Evolutionary conservation across 306 rosid species (phyloP), one percentile per base, ranked within the genome.

Genomic region (Coriaria nepalensis): DNA sequence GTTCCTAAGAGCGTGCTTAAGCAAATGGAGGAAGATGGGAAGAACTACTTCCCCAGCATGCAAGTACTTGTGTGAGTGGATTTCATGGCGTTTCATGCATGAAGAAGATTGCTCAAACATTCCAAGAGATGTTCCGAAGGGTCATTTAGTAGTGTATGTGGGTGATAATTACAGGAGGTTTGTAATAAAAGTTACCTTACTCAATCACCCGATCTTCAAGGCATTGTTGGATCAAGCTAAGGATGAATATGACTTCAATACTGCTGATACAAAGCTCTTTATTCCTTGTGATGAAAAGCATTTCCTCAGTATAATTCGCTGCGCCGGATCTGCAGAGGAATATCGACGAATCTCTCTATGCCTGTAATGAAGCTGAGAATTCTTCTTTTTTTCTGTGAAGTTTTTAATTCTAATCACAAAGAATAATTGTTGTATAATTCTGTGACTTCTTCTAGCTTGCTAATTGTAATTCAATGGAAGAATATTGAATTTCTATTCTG

Each of bases 101-200:
- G 73, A 78, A 58, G 66, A 70, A 2, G 62, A 74, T 29, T 46
- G 42, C 49, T 72, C 74, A 4, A 20, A 20, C 29, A 81, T 84
- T 15, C 98, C 98, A 40, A 77, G 71, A 55, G 98, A 90, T 50
- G 98, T 90, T 52, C 98, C 98, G 29, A 85, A 71, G 75, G 95
- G 98, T 53, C 98, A 92, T 70, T 69, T 79, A 61, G 96, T 79
- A 45, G 87, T 92, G 4, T 92, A 85, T 8, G 94, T 85, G 0
- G 98, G 98, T 13, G 73, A 82, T 51, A 72, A 85, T 39, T 62
- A 53, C 59, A 82, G 71, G 72, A 79, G 98, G 68, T 82, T 67
- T 68, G 96, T 85, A 0, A 82, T 85, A 65, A 79, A 79, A 49
- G 50, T 85, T 43, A 55, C 65, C 51, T 50, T 77, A 35, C 87